phyloP scores from a whole-genome alignment of 108 stramenopile genomes.

The Seminavis robusta region DNA sequence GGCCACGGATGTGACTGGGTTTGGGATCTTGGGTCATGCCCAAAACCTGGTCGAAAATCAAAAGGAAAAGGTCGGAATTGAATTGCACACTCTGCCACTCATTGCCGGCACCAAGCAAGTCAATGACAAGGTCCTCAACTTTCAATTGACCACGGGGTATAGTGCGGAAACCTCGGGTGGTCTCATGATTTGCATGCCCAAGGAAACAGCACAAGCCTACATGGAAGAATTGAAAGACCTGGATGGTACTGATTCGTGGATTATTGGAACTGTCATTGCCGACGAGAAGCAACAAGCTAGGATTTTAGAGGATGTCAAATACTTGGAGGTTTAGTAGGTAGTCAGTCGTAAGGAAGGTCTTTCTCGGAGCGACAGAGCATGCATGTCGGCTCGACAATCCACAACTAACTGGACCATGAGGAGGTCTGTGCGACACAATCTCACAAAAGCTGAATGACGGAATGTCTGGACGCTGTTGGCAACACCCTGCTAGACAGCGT shows the following conservation, averaged over 20 bases:
- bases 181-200: slow-evolving; percentile 65
- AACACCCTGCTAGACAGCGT: too few species aligned
- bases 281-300: slow-evolving; percentile 57
- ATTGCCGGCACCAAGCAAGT: slow-evolving; percentile 56
- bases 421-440: too few species aligned
- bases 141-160: slow-evolving; percentile 65
- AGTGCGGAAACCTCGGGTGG: slow-evolving; percentile 87
- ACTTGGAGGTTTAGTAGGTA: slow-evolving; percentile 59
- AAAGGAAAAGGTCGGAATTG: slow-evolving; percentile 58
- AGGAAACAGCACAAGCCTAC: slow-evolving; percentile 60
- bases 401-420: too few species aligned
- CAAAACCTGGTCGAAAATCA: slow-evolving; percentile 85
- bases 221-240: slow-evolving; percentile 52
- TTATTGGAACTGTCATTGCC: slow-evolving; percentile 62
- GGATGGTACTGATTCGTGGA: slow-evolving; percentile 74
- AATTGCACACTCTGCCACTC: slow-evolving; percentile 72
- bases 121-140: slow-evolving; percentile 64
- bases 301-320: slow-evolving; percentile 42
- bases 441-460: too few species aligned
- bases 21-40: slow-evolving; percentile 82
- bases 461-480: too few species aligned
- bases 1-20: slow-evolving; percentile 85
- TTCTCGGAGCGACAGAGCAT: too few species aligned
- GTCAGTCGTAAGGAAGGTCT: not conserved
- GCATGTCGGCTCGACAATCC: too few species aligned